Conservation (phyloP, 768 basidiomycete genomes). For the Collybia mongolica region DNA sequence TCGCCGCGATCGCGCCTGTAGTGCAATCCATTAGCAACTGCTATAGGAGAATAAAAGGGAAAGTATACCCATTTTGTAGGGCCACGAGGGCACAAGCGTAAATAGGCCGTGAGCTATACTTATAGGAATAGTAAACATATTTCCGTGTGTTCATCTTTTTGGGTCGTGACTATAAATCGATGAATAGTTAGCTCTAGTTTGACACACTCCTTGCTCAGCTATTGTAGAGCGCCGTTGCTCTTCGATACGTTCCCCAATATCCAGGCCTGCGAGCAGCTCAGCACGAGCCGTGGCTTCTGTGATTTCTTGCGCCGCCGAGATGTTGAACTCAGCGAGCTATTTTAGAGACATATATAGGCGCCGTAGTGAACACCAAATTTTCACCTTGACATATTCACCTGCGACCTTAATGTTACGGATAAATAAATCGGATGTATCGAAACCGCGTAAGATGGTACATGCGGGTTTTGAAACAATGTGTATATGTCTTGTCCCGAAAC, state of each 20-base stretch:
- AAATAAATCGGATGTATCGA: slow-evolving; percentile 75
- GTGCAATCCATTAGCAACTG: slow-evolving; percentile 16
- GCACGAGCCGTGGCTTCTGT: slow-evolving; percentile 79
- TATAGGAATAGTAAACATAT: slow-evolving; percentile 76
- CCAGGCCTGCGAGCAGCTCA: slow-evolving; percentile 40
- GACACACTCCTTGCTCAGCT: slow-evolving; percentile 77
- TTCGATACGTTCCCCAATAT: slow-evolving; percentile 45
- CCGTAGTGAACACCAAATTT: slow-evolving; percentile 14
- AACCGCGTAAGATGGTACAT: slow-evolving; percentile 31
- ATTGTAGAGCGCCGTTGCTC: slow-evolving; percentile 77
- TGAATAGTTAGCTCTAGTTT: not conserved
- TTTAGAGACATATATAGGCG: not conserved
- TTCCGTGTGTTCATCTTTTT: slow-evolving; percentile 80
- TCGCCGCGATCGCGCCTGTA: slow-evolving; percentile 79
- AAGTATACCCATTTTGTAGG: slow-evolving; percentile 55
- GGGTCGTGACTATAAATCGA: not conserved
- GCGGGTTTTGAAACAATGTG: no score
- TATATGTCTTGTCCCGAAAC: no score
- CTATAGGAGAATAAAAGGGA: not conserved
- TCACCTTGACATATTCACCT: slow-evolving; percentile 45
- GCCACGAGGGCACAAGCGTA: slow-evolving; percentile 80
- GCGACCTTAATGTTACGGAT: slow-evolving; percentile 55
- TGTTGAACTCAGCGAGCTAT: slow-evolving; percentile 36
- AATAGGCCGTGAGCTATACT: slow-evolving; percentile 93
- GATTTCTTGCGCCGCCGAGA: slow-evolving; percentile 59